phyloP scores from a whole-genome alignment of 176 grass and related monocot species.

The Triticum dicoccoides region DNA sequence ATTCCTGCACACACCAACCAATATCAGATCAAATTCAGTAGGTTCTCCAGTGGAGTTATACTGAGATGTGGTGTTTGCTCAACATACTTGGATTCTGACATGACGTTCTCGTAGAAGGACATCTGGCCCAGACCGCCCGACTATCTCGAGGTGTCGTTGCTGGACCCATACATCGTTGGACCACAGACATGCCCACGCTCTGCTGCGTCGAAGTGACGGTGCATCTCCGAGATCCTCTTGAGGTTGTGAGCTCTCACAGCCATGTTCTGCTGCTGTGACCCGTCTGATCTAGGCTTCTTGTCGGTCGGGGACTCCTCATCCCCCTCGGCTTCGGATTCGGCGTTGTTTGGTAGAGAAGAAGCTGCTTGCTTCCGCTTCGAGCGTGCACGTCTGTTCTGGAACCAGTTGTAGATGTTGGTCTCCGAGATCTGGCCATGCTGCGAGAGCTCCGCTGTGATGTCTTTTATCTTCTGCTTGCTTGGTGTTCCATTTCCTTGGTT shows the following conservation, averaged over 20 bases:
- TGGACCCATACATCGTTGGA: slow-evolving; percentile 42
- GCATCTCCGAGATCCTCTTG: not conserved
- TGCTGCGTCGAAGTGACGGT: slow-evolving; percentile 26
- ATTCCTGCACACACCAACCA: slow-evolving; percentile 47
- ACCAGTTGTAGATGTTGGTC: slow-evolving; percentile 99
- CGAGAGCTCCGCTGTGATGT: slow-evolving; percentile 75
- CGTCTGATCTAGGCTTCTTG: slow-evolving; percentile 69
- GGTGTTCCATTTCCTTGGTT: slow-evolving; percentile 84
- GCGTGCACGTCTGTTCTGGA: slow-evolving; percentile 88
- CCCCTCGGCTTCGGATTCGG: slow-evolving; percentile 71
- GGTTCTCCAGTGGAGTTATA: too few relatives aligned
- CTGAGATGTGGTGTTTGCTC: too few relatives aligned
- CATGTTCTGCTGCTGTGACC: slow-evolving; percentile 30
- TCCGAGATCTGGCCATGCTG: slow-evolving; percentile 95
- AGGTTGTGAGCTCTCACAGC: slow-evolving; percentile 1
- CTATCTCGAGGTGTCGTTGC: slow-evolving; percentile 46
- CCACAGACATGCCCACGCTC: slow-evolving; percentile 29
- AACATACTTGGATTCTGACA: not conserved
- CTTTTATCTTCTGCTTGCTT: slow-evolving; percentile 90
- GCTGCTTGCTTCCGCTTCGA: slow-evolving; percentile 90
- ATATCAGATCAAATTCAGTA: not conserved
- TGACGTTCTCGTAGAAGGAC: slow-evolving; percentile 61
- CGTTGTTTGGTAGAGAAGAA: slow-evolving; percentile 54
- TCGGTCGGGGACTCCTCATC: slow-evolving; percentile 72
- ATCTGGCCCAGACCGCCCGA: slow-evolving; percentile 59